Conservation (phyloP, 257 asterid species). For the Nicotiana sylvestris region DNA sequence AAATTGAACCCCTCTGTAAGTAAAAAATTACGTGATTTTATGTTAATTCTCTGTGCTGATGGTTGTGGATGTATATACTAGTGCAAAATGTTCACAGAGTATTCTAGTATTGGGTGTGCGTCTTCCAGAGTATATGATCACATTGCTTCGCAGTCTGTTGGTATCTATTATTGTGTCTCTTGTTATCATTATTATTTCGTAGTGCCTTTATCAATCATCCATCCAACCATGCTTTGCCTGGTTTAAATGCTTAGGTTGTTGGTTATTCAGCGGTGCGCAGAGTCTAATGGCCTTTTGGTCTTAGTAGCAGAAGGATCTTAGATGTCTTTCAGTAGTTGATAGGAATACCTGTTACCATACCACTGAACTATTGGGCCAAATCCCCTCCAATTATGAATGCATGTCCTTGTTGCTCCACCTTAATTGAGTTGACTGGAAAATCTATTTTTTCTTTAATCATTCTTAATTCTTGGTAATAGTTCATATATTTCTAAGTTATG, state of each 20-base stretch:
- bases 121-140: neutral
- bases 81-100: neutral
- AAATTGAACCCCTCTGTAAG: conserved; percentile 77
- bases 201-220: neutral
- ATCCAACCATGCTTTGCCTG: neutral
- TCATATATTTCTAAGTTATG: neutral
- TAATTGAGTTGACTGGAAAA: neutral
- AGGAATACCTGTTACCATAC: neutral
- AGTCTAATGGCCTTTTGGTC: neutral
- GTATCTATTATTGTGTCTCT: conserved; percentile 2
- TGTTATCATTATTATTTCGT: neutral
- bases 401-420: neutral
- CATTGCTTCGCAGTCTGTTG: neutral
- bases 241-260: neutral
- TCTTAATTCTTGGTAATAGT: neutral
- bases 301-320: neutral
- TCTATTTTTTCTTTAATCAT: neutral
- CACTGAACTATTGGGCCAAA: neutral
- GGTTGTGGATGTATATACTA: conserved; percentile 4
- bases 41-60: neutral
- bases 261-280: neutral
- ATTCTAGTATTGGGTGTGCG: neutral
- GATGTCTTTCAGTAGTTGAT: neutral
- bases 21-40: conserved; percentile 2
- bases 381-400: neutral